phyloP scores from a whole-genome alignment of 2,329 filamentous ascomycete species.

The Xylariaceae sp. region DNA sequence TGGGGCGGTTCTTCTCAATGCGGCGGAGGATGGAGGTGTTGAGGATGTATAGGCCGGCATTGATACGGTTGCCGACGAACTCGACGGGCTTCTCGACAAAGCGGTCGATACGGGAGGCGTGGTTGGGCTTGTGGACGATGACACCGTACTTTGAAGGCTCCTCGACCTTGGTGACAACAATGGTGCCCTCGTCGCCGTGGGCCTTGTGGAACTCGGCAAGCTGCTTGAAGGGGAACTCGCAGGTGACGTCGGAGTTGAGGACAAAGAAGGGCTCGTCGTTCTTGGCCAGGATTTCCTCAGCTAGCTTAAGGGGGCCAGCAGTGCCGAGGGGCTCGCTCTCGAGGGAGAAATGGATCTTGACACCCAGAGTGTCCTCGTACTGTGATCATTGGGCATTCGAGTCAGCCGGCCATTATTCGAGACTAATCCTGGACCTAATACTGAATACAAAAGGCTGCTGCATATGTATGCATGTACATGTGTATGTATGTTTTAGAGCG shows the following conservation, averaged over 20 bases:
- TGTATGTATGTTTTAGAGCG: constrained; percentile 2
- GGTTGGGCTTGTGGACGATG: constrained; percentile 92
- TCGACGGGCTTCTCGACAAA: constrained; percentile 99
- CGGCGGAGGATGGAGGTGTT: constrained; percentile 87
- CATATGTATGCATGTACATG: constrained; percentile 12
- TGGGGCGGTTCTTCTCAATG: constrained; percentile 87
- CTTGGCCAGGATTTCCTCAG: constrained; percentile 87
- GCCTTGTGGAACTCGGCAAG: constrained; percentile 87
- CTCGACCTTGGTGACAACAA: constrained; percentile 98
- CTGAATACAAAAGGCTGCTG: too few relatives aligned
- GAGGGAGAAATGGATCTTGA: constrained; percentile 96
- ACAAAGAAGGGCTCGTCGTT: constrained; percentile 96
- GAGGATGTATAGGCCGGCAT: constrained; percentile 96
- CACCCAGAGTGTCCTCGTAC: constrained; percentile 90
- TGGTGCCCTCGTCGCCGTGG: constrained; percentile 94
- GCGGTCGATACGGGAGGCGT: constrained; percentile 88
- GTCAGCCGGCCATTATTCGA: too few relatives aligned
- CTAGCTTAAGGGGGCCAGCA: constrained; percentile 91
- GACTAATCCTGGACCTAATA: too few relatives aligned
- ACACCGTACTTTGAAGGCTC: constrained; percentile 99
- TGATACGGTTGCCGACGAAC: constrained; percentile 98
- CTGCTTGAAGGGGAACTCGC: constrained; percentile 92
- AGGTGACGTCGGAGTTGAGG: constrained; percentile 97
- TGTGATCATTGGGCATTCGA: constrained; percentile 31
- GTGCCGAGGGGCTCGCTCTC: constrained; percentile 94